phyloP scores from a whole-genome alignment of 345 rosid genomes.

The Nephelium lappaceum region DNA sequence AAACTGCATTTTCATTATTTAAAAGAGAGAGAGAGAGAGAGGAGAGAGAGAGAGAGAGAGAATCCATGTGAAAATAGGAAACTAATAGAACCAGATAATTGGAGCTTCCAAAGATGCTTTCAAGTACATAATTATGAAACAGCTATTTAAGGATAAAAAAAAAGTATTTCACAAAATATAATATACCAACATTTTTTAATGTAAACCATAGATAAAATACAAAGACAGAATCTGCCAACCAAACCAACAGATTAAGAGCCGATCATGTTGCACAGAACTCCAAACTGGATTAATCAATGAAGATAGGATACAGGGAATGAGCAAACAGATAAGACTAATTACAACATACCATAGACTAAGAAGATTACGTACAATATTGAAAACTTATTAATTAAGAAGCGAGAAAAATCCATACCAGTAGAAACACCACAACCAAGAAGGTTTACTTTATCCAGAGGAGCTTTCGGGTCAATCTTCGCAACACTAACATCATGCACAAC shows the following conservation, averaged over 20 bases:
- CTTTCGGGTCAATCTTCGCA: conserved; percentile 86
- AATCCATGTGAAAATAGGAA: background rate
- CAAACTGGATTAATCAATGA: background rate
- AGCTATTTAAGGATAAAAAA: background rate
- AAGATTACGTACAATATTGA: background rate
- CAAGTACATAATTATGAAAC: conserved; percentile 3
- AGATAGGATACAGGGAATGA: background rate
- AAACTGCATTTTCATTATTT: background rate
- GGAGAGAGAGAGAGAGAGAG: no score
- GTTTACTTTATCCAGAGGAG: conserved; percentile 97
- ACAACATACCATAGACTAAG: background rate
- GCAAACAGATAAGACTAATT: background rate
- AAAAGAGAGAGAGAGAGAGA: no score
- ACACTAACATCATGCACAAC: conserved; percentile 99
- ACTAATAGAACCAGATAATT: background rate
- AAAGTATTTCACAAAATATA: background rate
- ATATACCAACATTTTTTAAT: background rate
- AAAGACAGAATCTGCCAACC: background rate
- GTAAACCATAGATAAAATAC: background rate
- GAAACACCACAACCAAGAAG: conserved; percentile 99
- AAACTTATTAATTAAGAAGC: background rate
- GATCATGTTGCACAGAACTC: background rate
- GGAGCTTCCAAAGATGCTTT: background rate
- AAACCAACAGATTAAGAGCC: background rate
- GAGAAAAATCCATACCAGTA: conserved; percentile 58